Evolutionary conservation across 78 protist species (phyloP), one percentile per base, ranked within the genome.

Genomic region (Creolimax fragrantissima): DNA sequence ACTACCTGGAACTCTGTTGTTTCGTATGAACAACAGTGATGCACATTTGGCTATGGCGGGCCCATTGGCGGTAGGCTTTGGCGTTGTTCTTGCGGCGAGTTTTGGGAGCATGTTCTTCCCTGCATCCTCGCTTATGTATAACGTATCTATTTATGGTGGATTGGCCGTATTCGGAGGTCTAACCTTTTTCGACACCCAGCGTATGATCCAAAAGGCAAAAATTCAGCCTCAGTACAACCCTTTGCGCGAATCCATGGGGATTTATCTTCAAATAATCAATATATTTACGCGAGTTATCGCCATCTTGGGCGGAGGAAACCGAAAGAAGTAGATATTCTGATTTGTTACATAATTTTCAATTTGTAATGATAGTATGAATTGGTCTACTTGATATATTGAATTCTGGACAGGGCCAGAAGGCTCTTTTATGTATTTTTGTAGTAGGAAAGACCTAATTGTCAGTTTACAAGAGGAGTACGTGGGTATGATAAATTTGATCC

Each of bases 101-200:
- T 42, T 90, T 35, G 92, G 92, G 42, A 4, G 24, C 42, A 41
- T 90, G 81, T 90, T 90, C 84, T 74, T 90, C 44, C 92, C 92
- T 35, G 92, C 92, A 35, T 36, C 35, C 35, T 81, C 92, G 35
- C 4, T 90, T 4, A 66, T 90, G 17, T 45, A 90, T 81, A 90
- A 90, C 35, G 84, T 90, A 35, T 32, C 7, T 35, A 5, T 74
- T 37, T 90, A 90, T 45, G 92, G 92, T n/a, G 92, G 92, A 2
- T 7, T 90, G 92, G 43, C 41, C 17, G 92, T 90, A 35, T 90
- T 90, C 66, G 92, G 92, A 42, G 92, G 92, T 17, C 66, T 90
- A 2, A 90, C 92, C 24, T 90, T 35, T 11, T 83, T 24, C 84
- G 92, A 90, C 84, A 90, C 92, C 6, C 92, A 90, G 84, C 35